Evolutionary conservation across 148 eudicot species (phyloP).

Genomic region (Persicaria maculosa): DNA sequence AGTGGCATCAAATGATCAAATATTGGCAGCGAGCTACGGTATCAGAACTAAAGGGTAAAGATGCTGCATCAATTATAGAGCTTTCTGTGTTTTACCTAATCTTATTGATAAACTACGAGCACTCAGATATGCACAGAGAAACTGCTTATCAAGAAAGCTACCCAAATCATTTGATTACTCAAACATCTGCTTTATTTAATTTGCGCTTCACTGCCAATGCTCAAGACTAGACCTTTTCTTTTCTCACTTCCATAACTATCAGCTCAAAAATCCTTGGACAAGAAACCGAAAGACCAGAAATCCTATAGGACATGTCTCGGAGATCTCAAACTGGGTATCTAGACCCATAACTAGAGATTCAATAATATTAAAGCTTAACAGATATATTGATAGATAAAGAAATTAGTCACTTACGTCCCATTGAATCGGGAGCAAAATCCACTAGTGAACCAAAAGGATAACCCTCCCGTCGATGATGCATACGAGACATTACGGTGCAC

Average conservation of each 20-base stretch:
- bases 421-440: conserved; percentile 91
- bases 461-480: conserved; percentile 97
- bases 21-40: neutral
- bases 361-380: neutral
- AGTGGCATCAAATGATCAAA: neutral
- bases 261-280: too few species aligned
- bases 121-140: too few species aligned
- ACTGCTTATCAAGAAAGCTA: too few species aligned
- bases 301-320: neutral
- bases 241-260: too few species aligned
- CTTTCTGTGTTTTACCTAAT: neutral
- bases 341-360: neutral
- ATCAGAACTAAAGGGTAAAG: neutral
- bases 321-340: neutral
- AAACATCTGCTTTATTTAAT: too few species aligned
- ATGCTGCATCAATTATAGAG: neutral
- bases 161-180: too few species aligned
- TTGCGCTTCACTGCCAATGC: too few species aligned
- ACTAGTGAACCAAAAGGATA: conserved; percentile 97
- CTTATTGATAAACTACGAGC: too few species aligned
- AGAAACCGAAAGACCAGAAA: neutral
- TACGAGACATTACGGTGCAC: conserved; percentile 93
- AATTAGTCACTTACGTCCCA: conserved; percentile 78
- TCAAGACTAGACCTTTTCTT: too few species aligned
- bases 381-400: neutral